Evolutionary conservation across 768 basidiomycete genomes (phyloP).

Genomic region (Nidula microcarpa): DNA sequence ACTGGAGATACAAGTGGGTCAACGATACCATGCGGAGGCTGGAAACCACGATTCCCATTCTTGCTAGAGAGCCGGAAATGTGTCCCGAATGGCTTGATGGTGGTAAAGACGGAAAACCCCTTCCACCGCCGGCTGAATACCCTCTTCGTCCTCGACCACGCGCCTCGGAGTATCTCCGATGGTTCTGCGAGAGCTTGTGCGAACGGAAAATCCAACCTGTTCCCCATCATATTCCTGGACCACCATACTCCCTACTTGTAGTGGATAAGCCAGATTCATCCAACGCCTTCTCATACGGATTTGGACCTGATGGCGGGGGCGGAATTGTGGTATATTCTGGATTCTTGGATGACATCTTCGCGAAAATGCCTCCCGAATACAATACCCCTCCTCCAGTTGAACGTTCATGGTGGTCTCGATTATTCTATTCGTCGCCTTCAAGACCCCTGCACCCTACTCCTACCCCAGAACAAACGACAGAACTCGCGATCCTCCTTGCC

Average conservation of each 20-base stretch:
- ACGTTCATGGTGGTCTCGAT: slow-evolving; percentile 48
- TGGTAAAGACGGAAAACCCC: slow-evolving; percentile 46
- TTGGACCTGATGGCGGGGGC: slow-evolving; percentile 86
- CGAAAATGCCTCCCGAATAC: slow-evolving; percentile 32
- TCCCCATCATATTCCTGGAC: slow-evolving; percentile 65
- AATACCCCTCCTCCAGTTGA: slow-evolving; percentile 13
- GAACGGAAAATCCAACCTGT: slow-evolving; percentile 35
- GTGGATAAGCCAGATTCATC: slow-evolving; percentile 79
- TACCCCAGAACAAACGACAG: slow-evolving; percentile 78
- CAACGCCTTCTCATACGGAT: slow-evolving; percentile 96
- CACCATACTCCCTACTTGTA: slow-evolving; percentile 88
- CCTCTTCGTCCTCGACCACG: slow-evolving; percentile 85
- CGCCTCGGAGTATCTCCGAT: slow-evolving; percentile 67
- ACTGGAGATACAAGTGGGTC: slow-evolving; percentile 94
- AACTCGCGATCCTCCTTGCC: slow-evolving; percentile 86
- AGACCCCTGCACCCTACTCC: slow-evolving; percentile 48
- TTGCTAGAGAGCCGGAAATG: slow-evolving; percentile 57
- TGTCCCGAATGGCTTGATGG: slow-evolving; percentile 55
- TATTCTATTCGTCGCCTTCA: slow-evolving; percentile 35
- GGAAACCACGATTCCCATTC: slow-evolving; percentile 67
- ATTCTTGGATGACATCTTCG: slow-evolving; percentile 83
- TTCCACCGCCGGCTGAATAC: slow-evolving; percentile 79
- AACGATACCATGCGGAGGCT: slow-evolving; percentile 72
- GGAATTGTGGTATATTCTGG: slow-evolving; percentile 95
- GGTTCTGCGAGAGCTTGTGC: slow-evolving; percentile 46